Evolutionary conservation across 352 stramenopile species (phyloP), one percentile per base, ranked within the genome.

Genomic region (Phytophthora cajani): DNA sequence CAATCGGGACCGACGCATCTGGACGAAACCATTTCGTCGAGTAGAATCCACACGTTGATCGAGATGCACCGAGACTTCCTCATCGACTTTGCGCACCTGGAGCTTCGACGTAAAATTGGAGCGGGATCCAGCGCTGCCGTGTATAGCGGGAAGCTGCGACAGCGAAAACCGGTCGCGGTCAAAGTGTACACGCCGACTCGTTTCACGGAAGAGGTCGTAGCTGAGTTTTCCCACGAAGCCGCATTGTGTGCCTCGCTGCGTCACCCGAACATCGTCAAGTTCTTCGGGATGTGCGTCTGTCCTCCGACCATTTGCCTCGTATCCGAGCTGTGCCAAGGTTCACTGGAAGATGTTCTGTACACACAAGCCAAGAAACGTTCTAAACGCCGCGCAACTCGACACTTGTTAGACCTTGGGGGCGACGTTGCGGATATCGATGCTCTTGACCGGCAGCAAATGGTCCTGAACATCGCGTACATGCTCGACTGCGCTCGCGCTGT

Each of bases 21-120:
- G 23, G 57, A 78, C 30, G 78, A 89, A 38, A 52, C 21, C 11
- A 78, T 85, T 6, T 91, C 79, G n/a, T 80, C 84, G 0, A 74
- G 67, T 30, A 74, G 75, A 8, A 76, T 90, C 5, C 84, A 91
- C 21, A 25, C 70, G 12, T 77, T 91, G 58, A 89, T 91, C 21
- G 84, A 91, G 64, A 86, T 87, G 76, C 82, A 92, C 64, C 74
- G 75, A 47, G 84, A 90, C 36, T 87, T 84, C 61, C 62, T 92
- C 14, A 90, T 92, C 32, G 83, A 92, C 59, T 92, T 92, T 61
- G 82, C 84, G 0, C 75, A 90, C 66, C 54, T 91, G 1, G 64
- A 90, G 14, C 32, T 92, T 21, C 72, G 72, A n/a, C 52, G 66
- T 1, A 75, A 78, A 17, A 89, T 92, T 61, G 83, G 84, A 27